Base-by-base conservation (phyloP, 2,329 filamentous ascomycete genomes). In the Ophiosphaerella korrae region DNA sequence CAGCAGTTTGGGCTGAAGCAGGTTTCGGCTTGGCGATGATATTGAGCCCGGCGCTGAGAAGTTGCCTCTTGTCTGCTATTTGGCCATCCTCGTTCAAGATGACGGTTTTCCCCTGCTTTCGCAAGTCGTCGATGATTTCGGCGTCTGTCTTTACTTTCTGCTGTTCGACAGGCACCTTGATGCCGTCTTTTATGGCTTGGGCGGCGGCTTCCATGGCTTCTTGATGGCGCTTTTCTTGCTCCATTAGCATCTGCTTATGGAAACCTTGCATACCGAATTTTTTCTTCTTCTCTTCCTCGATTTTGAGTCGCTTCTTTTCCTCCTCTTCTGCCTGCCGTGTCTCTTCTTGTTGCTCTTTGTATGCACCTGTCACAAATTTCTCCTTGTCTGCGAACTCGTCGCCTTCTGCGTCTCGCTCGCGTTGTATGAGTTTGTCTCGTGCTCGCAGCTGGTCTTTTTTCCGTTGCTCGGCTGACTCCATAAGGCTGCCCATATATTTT, bases 361-460 rank as follows among this genome's bases (percentile, higher is more conserved):
- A 95, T 32, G 89, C 89, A 50, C 86, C 87, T 0, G 90, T 94
- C 31, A 94, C 90, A 61, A 94, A 94, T 73, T 88, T 90, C 69
- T 94, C 90, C 76, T 92, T 94, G 63, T 88, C 90, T 0, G 83
- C 88, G 64, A 86, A 94, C 66, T 88, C 88, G 31, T 93, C 90
- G 14, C 90, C 90, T 70, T 94, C 90, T 0, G 84, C 87, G 64
- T 89, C 89, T 39, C 90, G 82, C 70, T 94, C 90, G 21, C 86
- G 82, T 62, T 89, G 86, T 62, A 94, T 80, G 72, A 89, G 84
- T 74, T 91, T 91, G 75, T 94, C 90, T 67, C 90, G 87, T 3
- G 90, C 90, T 24, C 92, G 86, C 42, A 88, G 79, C 40, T 88
- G 84, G 71, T 94, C 90, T 46, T 90, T 85, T 70, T 92, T 91